Conservation (phyloP, 805 yeast genomes). For the Candida awuae region DNA sequence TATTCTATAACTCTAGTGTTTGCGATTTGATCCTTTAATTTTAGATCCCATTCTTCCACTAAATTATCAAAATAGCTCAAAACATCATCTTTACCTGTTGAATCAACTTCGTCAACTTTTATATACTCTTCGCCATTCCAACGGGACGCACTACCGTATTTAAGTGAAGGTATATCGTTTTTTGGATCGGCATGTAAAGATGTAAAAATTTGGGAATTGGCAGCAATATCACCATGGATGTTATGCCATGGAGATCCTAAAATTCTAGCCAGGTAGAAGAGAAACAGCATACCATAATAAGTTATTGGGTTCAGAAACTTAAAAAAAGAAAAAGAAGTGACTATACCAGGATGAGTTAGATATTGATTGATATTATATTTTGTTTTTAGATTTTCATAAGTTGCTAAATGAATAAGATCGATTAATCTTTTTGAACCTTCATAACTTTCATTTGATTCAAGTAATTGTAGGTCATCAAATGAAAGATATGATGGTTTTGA, state of each 20-base stretch:
- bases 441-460: conserved; percentile 59
- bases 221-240: conserved; percentile 81
- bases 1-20: conserved; percentile 19
- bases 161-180: conserved; percentile 36
- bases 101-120: conserved; percentile 46
- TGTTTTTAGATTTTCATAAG: conserved; percentile 42
- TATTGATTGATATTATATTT: conserved; percentile 58
- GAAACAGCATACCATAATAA: conserved; percentile 73
- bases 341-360: conserved; percentile 89
- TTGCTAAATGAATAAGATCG: conserved; percentile 72
- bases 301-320: conserved; percentile 71
- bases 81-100: conserved; percentile 62
- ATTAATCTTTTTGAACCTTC: conserved; percentile 88
- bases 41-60: conserved; percentile 63
- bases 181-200: conserved; percentile 45
- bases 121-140: conserved; percentile 60
- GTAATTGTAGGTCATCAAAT: conserved; percentile 64
- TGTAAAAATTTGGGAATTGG: conserved; percentile 75
- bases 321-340: conserved; percentile 73
- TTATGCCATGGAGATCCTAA: conserved; percentile 86
- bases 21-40: conserved; percentile 60
- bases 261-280: conserved; percentile 76
- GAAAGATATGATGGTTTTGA: conserved; percentile 69
- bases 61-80: conserved; percentile 51
- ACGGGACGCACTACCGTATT: conserved; percentile 67